These are phyloP conservation scores for Fraxinus dipetala DNA, from an alignment of 305 asterid species.

Conservation along the genomic window DNA sequence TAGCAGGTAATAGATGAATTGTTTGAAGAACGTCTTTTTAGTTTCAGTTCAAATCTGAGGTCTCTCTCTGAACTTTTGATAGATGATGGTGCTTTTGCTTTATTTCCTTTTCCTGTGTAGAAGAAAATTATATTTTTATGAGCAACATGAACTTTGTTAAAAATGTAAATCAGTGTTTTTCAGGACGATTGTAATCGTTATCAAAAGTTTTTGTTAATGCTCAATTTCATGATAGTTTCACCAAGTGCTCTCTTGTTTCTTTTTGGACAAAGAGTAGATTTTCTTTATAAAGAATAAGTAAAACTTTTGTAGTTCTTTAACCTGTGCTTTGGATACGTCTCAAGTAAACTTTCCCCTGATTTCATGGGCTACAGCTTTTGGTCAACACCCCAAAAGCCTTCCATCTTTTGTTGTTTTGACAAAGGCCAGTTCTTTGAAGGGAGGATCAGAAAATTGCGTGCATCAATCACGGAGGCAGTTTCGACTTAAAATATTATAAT, in stretches of 20 bases:
- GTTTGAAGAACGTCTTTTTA: not conserved
- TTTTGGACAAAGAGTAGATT: not conserved
- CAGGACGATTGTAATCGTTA: not conserved
- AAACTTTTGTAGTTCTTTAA: not conserved
- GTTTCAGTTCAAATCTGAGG: not conserved
- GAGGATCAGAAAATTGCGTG: not conserved
- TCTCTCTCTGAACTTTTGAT: not conserved
- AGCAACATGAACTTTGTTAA: not conserved
- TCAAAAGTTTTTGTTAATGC: not conserved
- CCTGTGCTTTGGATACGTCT: not conserved
- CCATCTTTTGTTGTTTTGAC: not conserved
- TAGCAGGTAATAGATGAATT: not conserved
- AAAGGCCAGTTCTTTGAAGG: not conserved
- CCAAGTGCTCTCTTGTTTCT: not conserved
- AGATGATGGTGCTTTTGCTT: not conserved
- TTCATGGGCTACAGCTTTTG: not conserved
- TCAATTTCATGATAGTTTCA: not conserved
- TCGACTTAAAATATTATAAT: not conserved
- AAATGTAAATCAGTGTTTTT: not conserved
- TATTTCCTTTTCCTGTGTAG: not conserved
- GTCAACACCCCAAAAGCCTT: not conserved
- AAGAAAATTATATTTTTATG: not conserved
- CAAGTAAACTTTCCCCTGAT: not conserved
- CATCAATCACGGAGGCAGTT: conserved; percentile 32
- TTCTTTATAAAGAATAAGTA: not conserved